These are phyloP conservation scores for Ceratocystis smalleyi DNA, from an alignment of 2,329 filamentous ascomycete genomes.

Conservation along the genomic window DNA sequence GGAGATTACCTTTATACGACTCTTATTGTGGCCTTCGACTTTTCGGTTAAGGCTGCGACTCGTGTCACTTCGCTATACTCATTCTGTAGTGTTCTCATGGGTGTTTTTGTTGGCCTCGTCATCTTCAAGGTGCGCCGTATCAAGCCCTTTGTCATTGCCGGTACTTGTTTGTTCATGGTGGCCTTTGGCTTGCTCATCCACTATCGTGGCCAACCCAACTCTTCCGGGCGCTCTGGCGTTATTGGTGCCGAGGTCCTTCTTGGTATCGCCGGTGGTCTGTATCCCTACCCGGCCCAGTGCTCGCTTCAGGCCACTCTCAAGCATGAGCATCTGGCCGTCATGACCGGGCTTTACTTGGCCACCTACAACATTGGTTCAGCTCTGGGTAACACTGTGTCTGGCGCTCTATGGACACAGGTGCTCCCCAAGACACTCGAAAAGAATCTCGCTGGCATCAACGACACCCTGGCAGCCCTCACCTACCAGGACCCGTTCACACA, in stretches of 20 bases:
- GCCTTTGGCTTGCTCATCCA: conserved; percentile 49
- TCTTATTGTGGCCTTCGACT: conserved; percentile 45
- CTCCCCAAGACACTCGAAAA: conserved; percentile 32
- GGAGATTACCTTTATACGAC: conserved; percentile 50
- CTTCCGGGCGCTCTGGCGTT: conserved; percentile 36
- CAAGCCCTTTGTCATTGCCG: conserved; percentile 47
- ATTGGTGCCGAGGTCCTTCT: conserved; percentile 48
- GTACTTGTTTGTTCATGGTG: conserved; percentile 46
- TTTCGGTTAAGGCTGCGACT: conserved; percentile 39
- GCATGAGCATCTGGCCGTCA: conserved; percentile 43
- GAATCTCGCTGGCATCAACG: conserved; percentile 26
- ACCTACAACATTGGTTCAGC: conserved; percentile 49
- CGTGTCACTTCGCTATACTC: conserved; percentile 45
- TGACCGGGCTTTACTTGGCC: conserved; percentile 47
- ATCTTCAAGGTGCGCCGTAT: conserved; percentile 43
- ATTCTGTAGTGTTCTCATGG: conserved; percentile 41
- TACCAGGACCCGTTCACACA: conserved; percentile 26
- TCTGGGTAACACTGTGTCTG: conserved; percentile 43
- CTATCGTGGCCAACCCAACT: conserved; percentile 38
- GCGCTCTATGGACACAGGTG: conserved; percentile 46
- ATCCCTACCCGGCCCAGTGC: conserved; percentile 36
- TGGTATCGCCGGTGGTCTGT: conserved; percentile 48
- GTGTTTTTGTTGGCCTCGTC: conserved; percentile 39
- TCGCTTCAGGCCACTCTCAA: conserved; percentile 29
- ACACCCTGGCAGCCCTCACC: conserved; percentile 24